phyloP scores from a whole-genome alignment of 768 basidiomycete species.

The Chalciporus sphaerocephalus region DNA sequence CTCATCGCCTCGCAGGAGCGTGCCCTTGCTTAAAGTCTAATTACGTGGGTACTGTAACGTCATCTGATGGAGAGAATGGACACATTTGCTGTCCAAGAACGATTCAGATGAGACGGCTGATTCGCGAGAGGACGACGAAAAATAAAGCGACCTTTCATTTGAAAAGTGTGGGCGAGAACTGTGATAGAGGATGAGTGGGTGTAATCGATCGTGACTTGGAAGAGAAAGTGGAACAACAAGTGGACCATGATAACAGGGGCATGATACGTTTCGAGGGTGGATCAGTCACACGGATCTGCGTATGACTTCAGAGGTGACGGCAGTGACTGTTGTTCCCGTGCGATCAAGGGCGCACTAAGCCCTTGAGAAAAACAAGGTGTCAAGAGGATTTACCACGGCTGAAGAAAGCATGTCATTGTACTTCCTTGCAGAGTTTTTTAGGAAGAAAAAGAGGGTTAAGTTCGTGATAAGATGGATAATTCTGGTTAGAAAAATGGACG shows the following conservation, averaged over 20 bases:
- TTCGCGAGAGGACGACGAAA: constrained; percentile 10
- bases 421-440: neutral
- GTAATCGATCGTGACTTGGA: constrained; percentile 23
- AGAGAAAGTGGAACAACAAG: constrained; percentile 13
- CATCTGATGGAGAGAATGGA: constrained; percentile 24
- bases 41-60: constrained; percentile 33
- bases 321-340: constrained; percentile 15
- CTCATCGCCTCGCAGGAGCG: constrained; percentile 24
- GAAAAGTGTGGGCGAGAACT: constrained; percentile 1
- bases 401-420: constrained; percentile 1
- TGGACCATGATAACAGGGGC: constrained; percentile 19
- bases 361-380: constrained; percentile 19
- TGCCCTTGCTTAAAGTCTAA: constrained; percentile 37
- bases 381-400: constrained; percentile 9
- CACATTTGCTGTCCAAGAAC: constrained; percentile 13
- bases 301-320: constrained; percentile 30
- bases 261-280: constrained; percentile 6
- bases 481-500: constrained; percentile 14
- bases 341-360: constrained; percentile 20
- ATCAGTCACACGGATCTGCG: constrained; percentile 30
- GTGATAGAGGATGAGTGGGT: constrained; percentile 12
- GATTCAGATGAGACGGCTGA: constrained; percentile 12
- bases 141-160: constrained; percentile 15
- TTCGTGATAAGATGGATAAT: constrained; percentile 27
- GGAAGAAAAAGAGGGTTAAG: constrained; percentile 1